phyloP scores from a whole-genome alignment of 768 basidiomycete genomes.

The Terana coerulea region DNA sequence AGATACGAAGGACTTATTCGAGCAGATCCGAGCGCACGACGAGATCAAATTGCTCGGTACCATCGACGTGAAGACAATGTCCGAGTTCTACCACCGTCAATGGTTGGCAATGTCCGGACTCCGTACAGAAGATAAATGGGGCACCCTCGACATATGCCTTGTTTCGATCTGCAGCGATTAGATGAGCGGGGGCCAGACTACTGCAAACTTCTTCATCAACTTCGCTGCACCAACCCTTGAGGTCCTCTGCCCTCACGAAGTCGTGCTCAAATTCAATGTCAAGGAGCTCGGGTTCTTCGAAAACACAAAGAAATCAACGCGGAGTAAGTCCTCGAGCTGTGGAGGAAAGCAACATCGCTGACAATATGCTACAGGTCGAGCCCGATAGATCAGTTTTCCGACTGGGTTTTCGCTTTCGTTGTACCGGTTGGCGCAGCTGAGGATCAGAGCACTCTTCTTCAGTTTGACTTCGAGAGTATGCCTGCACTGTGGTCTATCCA shows the following conservation, averaged over 20 bases:
- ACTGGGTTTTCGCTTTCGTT: conserved; percentile 19
- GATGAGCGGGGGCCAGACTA: background rate
- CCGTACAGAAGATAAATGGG: conserved; percentile 46
- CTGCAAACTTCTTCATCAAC: conserved; percentile 15
- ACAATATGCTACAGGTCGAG: background rate
- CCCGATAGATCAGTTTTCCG: background rate
- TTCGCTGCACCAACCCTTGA: conserved; percentile 17
- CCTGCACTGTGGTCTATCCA: background rate
- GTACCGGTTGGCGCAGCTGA: conserved; percentile 14
- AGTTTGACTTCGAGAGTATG: conserved; percentile 17
- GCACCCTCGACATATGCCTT: conserved; percentile 31
- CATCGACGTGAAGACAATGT: background rate
- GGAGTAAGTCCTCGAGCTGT: background rate
- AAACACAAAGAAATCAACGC: background rate
- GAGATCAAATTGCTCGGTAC: background rate
- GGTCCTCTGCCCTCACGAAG: conserved; percentile 6
- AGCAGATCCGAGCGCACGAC: background rate
- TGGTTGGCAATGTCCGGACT: conserved; percentile 39
- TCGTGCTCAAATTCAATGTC: conserved; percentile 6
- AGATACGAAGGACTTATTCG: conserved; percentile 12
- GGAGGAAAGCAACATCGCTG: background rate
- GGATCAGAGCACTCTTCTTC: conserved; percentile 4
- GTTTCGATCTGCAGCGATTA: conserved; percentile 27
- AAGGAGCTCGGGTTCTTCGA: conserved; percentile 8
- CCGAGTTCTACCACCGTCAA: background rate